Conservation (phyloP, 1,284 basidiomycete genomes). For the Boletellus deceptivus region DNA sequence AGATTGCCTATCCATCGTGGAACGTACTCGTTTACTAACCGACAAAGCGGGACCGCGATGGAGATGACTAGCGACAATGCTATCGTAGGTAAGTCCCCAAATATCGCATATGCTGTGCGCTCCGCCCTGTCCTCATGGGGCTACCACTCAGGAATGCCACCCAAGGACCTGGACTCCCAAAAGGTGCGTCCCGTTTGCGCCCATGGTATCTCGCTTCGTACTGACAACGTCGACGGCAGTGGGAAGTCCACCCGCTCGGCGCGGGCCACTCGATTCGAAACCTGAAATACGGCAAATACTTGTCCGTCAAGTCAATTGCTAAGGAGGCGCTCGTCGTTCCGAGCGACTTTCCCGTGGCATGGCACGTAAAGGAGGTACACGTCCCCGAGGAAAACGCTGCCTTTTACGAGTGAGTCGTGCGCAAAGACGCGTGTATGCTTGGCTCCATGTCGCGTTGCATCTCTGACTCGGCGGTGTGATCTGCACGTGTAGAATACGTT, state of each 20-base stretch:
- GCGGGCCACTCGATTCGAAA: slow-evolving; percentile 33
- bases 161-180: slow-evolving; percentile 27
- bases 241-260: slow-evolving; percentile 30
- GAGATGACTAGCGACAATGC: slow-evolving; percentile 27
- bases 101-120: too few species aligned
- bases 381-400: slow-evolving; percentile 28
- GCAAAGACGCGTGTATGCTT: too few species aligned
- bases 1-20: slow-evolving; percentile 30
- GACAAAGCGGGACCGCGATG: slow-evolving; percentile 35
- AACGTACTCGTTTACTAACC: slow-evolving; percentile 31
- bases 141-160: slow-evolving; percentile 25
- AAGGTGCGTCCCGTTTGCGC: slow-evolving; percentile 19
- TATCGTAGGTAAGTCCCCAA: slow-evolving; percentile 21
- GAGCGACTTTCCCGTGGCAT: slow-evolving; percentile 30
- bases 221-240: slow-evolving; percentile 14
- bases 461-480: neutral
- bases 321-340: slow-evolving; percentile 18
- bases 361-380: slow-evolving; percentile 27
- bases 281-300: slow-evolving; percentile 33
- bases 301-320: slow-evolving; percentile 23
- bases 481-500: slow-evolving; percentile 23
- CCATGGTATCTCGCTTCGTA: neutral
- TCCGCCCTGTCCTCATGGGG: slow-evolving; percentile 3
- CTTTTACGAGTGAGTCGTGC: slow-evolving; percentile 28
- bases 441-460: neutral